Percentiles rank a stretch among this genome's conserved stretches.
Evolutionary conservation across 1,139 yeast species (phyloP).

Genomic region (Starmera stellimalicola): DNA sequence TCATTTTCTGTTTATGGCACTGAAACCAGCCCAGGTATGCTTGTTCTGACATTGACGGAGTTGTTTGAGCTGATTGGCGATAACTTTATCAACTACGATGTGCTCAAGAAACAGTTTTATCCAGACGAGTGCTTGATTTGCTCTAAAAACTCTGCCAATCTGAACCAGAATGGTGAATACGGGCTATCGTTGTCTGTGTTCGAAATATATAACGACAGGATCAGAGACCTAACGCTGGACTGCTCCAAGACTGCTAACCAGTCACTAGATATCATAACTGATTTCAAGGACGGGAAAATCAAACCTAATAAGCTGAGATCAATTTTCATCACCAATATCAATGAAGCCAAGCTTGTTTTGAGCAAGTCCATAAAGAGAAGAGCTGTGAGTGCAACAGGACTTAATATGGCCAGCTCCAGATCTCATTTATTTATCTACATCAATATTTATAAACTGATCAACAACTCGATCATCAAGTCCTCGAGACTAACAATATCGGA

Average conservation of each 20-base stretch:
- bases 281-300: slow-evolving; percentile 27
- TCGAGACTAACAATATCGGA: slow-evolving; percentile 36
- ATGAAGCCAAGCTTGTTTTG: slow-evolving; percentile 21
- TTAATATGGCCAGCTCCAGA: slow-evolving; percentile 19
- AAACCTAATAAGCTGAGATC: slow-evolving; percentile 28
- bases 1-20: slow-evolving; percentile 26
- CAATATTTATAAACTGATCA: slow-evolving; percentile 19
- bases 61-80: slow-evolving; percentile 13
- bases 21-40: slow-evolving; percentile 17
- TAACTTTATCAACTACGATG: slow-evolving; percentile 11
- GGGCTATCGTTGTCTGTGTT: slow-evolving; percentile 32
- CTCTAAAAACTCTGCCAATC: slow-evolving; percentile 8
- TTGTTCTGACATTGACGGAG: slow-evolving; percentile 16
- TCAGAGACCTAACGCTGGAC: slow-evolving; percentile 30
- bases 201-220: slow-evolving; percentile 31
- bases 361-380: slow-evolving; percentile 18
- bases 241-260: slow-evolving; percentile 20
- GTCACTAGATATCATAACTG: slow-evolving; percentile 26
- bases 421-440: slow-evolving; percentile 31
- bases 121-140: slow-evolving; percentile 20
- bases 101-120: slow-evolving; percentile 12
- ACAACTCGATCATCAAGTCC: slow-evolving; percentile 11
- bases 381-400: slow-evolving; percentile 16
- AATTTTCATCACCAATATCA: slow-evolving; percentile 19
- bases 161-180: slow-evolving; percentile 11